phyloP scores from a whole-genome alignment of 331 rosid genomes.

The Dryas integrifolia region DNA sequence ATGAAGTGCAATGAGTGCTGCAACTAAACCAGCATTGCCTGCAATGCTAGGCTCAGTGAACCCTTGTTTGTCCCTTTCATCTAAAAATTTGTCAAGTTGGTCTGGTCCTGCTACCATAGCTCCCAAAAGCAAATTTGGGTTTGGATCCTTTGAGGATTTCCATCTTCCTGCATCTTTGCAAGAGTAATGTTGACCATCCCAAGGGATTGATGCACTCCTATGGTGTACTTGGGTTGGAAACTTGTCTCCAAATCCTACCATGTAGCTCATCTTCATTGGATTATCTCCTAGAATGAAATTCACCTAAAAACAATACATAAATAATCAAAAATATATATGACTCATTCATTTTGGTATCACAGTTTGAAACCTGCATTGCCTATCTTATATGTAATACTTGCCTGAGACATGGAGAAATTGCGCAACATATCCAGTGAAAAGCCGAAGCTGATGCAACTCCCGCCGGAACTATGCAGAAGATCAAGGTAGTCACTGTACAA shows the following conservation, averaged over 20 bases:
- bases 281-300: constrained; percentile 75
- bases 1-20: constrained; percentile 74
- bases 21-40: constrained; percentile 82
- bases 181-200: constrained; percentile 41
- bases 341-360: not conserved
- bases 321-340: not conserved
- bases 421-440: constrained; percentile 51
- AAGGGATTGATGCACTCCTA: constrained; percentile 74
- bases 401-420: constrained; percentile 61
- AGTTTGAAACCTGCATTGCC: not conserved
- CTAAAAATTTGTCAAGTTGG: constrained; percentile 46
- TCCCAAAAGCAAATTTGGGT: constrained; percentile 64
- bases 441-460: constrained; percentile 35
- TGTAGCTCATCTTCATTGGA: constrained; percentile 72
- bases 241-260: constrained; percentile 62
- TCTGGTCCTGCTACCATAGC: constrained; percentile 86
- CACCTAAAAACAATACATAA: constrained; percentile 35
- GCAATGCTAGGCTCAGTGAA: constrained; percentile 73
- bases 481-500: constrained; percentile 70
- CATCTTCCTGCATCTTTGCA: constrained; percentile 56
- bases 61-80: constrained; percentile 50
- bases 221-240: constrained; percentile 72
- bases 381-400: constrained; percentile 22
- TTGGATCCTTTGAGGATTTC: constrained; percentile 46
- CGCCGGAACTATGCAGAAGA: constrained; percentile 41